Percentiles rank a stretch among this genome's conserved stretches.
phyloP scores from a whole-genome alignment of 352 stramenopile genomes.

The Labyrinthula sp. region DNA sequence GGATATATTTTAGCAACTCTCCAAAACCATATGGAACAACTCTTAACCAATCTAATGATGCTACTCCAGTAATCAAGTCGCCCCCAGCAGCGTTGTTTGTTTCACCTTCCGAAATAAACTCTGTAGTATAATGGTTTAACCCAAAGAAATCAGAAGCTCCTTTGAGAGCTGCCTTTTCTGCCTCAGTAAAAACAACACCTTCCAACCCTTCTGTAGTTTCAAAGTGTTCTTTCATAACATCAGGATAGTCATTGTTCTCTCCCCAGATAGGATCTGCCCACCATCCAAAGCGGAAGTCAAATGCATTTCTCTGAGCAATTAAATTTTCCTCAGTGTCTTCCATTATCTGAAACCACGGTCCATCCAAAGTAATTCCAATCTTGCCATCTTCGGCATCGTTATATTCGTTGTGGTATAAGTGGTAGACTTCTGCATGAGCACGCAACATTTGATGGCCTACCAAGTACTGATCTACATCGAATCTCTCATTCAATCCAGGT shows the following conservation, averaged over 20 bases:
- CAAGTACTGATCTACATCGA: conserved; percentile 46
- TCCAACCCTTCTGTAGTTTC: conserved; percentile 50
- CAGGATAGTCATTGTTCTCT: conserved; percentile 64
- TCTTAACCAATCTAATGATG: no score
- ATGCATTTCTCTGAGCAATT: conserved; percentile 48
- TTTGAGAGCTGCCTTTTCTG: conserved; percentile 47
- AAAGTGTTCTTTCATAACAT: conserved; percentile 63
- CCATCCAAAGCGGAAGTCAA: conserved; percentile 67
- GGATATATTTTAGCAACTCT: conserved; percentile 64
- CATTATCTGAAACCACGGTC: conserved; percentile 57
- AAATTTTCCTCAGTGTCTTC: conserved; percentile 37
- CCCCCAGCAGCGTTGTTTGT: neutral
- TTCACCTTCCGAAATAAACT: no score
- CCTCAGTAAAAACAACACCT: conserved; percentile 61
- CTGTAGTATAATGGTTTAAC: conserved; percentile 77
- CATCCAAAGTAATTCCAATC: conserved; percentile 70
- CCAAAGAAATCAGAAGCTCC: conserved; percentile 72
- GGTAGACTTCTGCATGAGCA: conserved; percentile 56
- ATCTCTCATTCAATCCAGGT: conserved; percentile 37
- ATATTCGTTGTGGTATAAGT: conserved; percentile 57
- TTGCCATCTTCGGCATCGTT: conserved; percentile 38
- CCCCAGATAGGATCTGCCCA: conserved; percentile 68
- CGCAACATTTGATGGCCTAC: conserved; percentile 66
- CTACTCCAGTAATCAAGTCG: neutral
- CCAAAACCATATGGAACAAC: conserved; percentile 53